Percentiles rank a stretch among this genome's conserved stretches.
Evolutionary conservation across 441 rosid species (phyloP).

Genomic region (Geranium incanum): DNA sequence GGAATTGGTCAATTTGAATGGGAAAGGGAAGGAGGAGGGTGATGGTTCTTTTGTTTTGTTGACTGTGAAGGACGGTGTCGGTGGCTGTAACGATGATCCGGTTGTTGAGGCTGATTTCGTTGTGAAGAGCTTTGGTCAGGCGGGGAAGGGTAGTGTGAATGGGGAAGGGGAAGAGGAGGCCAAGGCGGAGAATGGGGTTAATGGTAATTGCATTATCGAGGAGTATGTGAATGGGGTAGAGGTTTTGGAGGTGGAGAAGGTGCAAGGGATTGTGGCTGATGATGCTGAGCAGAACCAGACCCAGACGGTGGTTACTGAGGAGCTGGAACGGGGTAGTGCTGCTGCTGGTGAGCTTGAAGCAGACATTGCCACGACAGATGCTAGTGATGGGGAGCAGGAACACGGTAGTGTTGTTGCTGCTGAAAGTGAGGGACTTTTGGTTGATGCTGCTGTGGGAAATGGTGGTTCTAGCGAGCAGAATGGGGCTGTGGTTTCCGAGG

Average conservation of each 20-base stretch:
- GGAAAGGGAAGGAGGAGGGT: slow-evolving; percentile 29
- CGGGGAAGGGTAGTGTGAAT: slow-evolving; percentile 2
- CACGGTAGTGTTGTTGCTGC: not conserved
- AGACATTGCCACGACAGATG: not conserved
- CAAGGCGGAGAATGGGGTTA: not conserved
- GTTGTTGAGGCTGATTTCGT: slow-evolving; percentile 19
- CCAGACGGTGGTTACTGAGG: too few species aligned
- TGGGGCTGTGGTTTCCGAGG: not conserved
- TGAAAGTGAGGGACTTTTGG: not conserved
- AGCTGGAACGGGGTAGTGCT: too few species aligned
- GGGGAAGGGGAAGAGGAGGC: not conserved
- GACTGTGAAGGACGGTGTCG: slow-evolving; percentile 25
- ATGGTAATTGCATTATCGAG: not conserved
- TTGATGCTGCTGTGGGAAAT: not conserved
- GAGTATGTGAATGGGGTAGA: not conserved
- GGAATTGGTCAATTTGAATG: slow-evolving; percentile 11
- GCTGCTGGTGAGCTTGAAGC: too few species aligned
- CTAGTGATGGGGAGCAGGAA: not conserved
- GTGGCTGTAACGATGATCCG: slow-evolving; percentile 22
- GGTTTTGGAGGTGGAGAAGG: too few species aligned
- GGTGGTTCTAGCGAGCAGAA: not conserved
- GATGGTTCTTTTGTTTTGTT: slow-evolving; percentile 34
- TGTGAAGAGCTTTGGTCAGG: slow-evolving; percentile 7
- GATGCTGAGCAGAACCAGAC: too few species aligned
- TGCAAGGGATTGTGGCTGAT: too few species aligned